Percentiles rank a stretch among this genome's conserved stretches.
phyloP scores from a whole-genome alignment of 495 filamentous ascomycete species.

The Neurospora sp. region DNA sequence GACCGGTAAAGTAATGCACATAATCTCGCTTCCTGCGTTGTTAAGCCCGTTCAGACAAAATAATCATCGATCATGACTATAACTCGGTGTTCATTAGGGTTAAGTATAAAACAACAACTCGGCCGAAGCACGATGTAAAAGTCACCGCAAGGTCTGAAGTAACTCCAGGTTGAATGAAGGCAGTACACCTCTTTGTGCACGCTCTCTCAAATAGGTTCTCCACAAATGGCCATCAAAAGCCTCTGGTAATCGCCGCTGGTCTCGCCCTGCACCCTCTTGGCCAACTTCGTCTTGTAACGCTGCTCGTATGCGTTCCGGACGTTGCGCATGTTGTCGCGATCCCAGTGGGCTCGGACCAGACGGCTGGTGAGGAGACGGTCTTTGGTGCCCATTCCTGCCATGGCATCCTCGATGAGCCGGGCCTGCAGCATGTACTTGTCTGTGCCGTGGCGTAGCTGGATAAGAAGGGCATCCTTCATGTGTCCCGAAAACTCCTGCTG shows the following conservation, averaged over 20 bases:
- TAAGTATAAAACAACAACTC: not conserved
- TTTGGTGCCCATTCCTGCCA: conserved; percentile 81
- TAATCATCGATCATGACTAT: not conserved
- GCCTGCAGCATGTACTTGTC: conserved; percentile 81
- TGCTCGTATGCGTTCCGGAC: conserved; percentile 65
- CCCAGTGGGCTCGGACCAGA: conserved; percentile 71
- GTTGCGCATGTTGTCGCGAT: conserved; percentile 54
- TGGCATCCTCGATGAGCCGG: conserved; percentile 65
- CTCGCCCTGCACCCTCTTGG: conserved; percentile 61
- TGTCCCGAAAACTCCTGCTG: conserved; percentile 72
- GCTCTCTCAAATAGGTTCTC: not conserved
- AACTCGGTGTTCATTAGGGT: not conserved
- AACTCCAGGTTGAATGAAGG: not conserved
- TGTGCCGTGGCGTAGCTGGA: conserved; percentile 62
- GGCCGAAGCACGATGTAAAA: not conserved
- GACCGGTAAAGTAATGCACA: too few species aligned
- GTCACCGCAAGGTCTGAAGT: not conserved
- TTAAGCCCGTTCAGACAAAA: not conserved
- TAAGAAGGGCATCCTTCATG: conserved; percentile 77
- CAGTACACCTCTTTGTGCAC: not conserved
- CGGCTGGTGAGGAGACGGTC: conserved; percentile 67
- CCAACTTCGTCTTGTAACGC: conserved; percentile 50
- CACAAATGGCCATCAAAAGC: conserved; percentile 42
- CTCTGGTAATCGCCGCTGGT: conserved; percentile 79
- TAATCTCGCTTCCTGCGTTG: not conserved